Conservation (phyloP, 805 yeast genomes). For the Candida silvatica region DNA sequence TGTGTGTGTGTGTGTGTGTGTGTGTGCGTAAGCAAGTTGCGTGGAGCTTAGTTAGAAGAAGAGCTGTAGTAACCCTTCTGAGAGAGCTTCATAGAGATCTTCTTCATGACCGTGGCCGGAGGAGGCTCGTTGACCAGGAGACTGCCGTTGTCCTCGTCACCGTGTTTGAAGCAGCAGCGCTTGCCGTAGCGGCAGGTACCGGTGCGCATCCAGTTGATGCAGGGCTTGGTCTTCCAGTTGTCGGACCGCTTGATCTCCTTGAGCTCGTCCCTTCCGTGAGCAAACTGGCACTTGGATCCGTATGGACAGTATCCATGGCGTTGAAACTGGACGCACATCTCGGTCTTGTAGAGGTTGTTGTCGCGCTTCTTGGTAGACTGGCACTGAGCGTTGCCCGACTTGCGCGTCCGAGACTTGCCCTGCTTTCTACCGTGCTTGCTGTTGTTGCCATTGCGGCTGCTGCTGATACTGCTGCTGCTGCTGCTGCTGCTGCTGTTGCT, state of each 20-base stretch:
- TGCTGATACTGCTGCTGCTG: neutral
- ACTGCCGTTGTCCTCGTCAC: slow-evolving; percentile 26
- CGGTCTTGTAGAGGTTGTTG: slow-evolving; percentile 66
- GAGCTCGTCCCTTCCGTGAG: slow-evolving; percentile 78
- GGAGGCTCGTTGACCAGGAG: slow-evolving; percentile 3
- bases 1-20: too few relatives aligned
- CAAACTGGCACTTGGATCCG: slow-evolving; percentile 89
- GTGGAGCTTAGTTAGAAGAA: neutral
- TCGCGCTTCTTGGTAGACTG: slow-evolving; percentile 6
- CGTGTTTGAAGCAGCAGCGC: slow-evolving; percentile 89
- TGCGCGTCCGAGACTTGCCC: slow-evolving; percentile 1
- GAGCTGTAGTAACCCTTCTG: slow-evolving; percentile 3
- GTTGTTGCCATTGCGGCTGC: neutral
- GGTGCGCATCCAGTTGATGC: slow-evolving; percentile 77
- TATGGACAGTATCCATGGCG: slow-evolving; percentile 73
- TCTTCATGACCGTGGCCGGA: slow-evolving; percentile 3
- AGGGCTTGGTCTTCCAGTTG: slow-evolving; percentile 86
- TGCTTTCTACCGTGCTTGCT: too few relatives aligned
- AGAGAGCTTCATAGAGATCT: slow-evolving; percentile 3
- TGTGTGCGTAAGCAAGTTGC: too few relatives aligned
- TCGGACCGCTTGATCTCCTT: slow-evolving; percentile 64
- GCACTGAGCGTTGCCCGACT: slow-evolving; percentile 6
- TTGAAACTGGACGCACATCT: slow-evolving; percentile 72
- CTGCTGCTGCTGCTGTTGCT: slow-evolving; percentile 10
- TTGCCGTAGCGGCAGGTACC: slow-evolving; percentile 86